Evolutionary conservation across 2,329 filamentous ascomycete genomes (phyloP).

Genomic region (Ophiocordyceps camponoti-floridani): DNA sequence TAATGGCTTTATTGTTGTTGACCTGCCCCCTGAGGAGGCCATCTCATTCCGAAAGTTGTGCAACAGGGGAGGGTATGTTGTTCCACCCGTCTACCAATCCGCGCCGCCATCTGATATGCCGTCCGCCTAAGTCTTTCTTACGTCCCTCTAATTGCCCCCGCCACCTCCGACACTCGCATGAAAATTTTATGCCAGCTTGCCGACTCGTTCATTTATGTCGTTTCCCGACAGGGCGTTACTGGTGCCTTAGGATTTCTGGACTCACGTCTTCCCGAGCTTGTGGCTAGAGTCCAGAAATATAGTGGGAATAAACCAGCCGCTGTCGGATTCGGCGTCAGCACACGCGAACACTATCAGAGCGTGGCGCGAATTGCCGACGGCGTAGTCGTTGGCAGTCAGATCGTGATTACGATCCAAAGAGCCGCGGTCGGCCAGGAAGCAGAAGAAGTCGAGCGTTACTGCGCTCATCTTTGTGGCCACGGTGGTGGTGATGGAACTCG

Average conservation of each 20-base stretch:
- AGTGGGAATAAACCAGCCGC: constrained; percentile 81
- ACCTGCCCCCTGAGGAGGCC: constrained; percentile 89
- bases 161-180: constrained; percentile 86
- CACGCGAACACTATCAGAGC: constrained; percentile 77
- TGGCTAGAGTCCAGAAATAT: constrained; percentile 77
- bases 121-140: constrained; percentile 55
- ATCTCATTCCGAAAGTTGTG: constrained; percentile 79
- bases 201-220: constrained; percentile 97
- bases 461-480: constrained; percentile 45
- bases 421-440: constrained; percentile 18
- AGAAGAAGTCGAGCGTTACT: constrained; percentile 72
- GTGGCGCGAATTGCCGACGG: constrained; percentile 76
- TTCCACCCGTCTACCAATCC: background rate
- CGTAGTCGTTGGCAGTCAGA: constrained; percentile 92
- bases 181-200: constrained; percentile 90
- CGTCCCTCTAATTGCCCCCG: constrained; percentile 87
- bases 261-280: constrained; percentile 60
- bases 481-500: constrained; percentile 27
- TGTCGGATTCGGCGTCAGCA: constrained; percentile 92
- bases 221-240: constrained; percentile 92
- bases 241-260: constrained; percentile 75
- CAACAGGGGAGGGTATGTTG: constrained; percentile 49
- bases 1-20: constrained; percentile 94
- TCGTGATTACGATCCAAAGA: constrained; percentile 55
- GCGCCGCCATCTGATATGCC: background rate